Evolutionary conservation across 2,329 filamentous ascomycete species (phyloP), one percentile per base, ranked within the genome.

Genomic region (Curvularia verruculosa): DNA sequence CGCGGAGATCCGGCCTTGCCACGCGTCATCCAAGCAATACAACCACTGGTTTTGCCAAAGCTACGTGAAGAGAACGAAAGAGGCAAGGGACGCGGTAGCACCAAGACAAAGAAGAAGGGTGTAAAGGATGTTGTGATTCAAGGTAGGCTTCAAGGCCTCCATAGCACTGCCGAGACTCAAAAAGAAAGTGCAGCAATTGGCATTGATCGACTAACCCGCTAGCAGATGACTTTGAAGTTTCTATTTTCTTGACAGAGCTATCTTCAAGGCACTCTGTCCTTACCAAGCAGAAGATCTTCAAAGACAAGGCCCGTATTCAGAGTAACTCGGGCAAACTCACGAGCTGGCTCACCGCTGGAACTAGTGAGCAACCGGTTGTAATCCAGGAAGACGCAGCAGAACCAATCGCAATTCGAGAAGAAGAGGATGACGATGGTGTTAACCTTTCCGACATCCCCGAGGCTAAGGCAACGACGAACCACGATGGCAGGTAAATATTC

Each of bases 181-280:
- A 43, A 43, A 13, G 21, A 23, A n/a, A 10, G 12, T 23, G 13
- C 21, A 41, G 19, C 5, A 12, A 19, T 23, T 0, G 10, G 2
- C 21, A 7, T 23, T 60, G 50, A 64, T 52, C 37, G 31, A 36
- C 56, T 66, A 48, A 67, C 41, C 39, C 34, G 28, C 36, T n/a
- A 59, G 52, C 67, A 95, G 94, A 97, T 76, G 94, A 96, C 66
- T 99, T 97, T 72, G 92, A 98, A 73, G 92, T 97, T 13, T 91
- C 92, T 36, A 90, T 99, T 63, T 98, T 97, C 78, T 82, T 99
- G 64, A 96, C 91, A 44, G 91, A 96, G 75, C 90, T 89, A 7
- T 88, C 86, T 49, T 93, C 89, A 37, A 87, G 92, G 13, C 95
- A 98, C 79, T 90, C 92, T 31, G 81, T 99, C 36, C 83, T 98